A percentile compares a stretch with the other conserved stretches of the same genome.
Evolutionary conservation across 139 green algal genomes (phyloP).

Genomic region (Chlamydomonas urium): DNA sequence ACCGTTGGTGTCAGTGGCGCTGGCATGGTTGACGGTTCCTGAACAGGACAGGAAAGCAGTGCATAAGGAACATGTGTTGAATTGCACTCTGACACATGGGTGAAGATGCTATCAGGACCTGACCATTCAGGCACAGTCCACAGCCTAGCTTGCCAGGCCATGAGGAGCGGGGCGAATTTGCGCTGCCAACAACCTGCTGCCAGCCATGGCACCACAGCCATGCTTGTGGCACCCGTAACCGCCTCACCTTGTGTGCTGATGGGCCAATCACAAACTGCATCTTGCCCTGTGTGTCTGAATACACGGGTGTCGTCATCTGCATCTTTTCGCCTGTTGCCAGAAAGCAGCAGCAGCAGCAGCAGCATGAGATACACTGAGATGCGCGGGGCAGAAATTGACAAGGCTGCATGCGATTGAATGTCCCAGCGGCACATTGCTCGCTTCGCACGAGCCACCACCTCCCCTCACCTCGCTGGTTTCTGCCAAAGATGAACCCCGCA

Average conservation of each 20-base stretch:
- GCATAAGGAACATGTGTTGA: no score
- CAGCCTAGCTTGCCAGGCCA: no score
- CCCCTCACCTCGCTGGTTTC: constrained; percentile 44
- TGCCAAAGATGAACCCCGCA: constrained; percentile 82
- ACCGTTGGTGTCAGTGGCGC: no score
- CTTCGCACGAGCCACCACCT: neutral
- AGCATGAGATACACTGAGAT: neutral
- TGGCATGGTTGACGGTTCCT: no score
- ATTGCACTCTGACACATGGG: no score
- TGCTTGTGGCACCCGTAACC: no score
- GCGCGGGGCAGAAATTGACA: neutral
- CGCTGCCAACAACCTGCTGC: no score
- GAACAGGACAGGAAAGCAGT: no score
- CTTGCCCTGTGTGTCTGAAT: constrained; percentile 28
- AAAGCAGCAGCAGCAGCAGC: neutral
- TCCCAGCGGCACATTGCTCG: neutral
- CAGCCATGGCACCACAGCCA: no score
- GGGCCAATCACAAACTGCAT: constrained; percentile 55
- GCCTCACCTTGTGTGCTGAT: constrained; percentile 23
- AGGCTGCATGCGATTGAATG: neutral
- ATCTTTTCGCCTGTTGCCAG: constrained; percentile 22
- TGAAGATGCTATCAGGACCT: no score
- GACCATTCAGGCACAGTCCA: no score
- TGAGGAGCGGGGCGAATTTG: no score
- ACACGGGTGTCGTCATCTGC: constrained; percentile 60